phyloP scores from a whole-genome alignment of 352 stramenopile genomes.

The Phytophthora foliorum region DNA sequence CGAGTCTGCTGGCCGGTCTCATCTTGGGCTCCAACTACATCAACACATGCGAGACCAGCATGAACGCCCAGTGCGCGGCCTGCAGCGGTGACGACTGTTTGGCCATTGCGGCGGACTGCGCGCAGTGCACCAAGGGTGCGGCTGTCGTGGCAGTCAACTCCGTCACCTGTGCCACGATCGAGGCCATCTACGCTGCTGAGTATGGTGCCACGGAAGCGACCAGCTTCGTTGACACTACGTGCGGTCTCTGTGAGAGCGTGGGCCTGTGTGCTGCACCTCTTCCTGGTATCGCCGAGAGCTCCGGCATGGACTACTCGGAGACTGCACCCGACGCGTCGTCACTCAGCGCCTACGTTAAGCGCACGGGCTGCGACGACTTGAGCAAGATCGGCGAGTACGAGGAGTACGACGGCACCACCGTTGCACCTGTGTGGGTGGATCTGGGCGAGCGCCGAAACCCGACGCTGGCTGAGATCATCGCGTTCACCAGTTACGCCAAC shows the following conservation, averaged over 20 bases:
- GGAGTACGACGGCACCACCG: slow-evolving; percentile 65
- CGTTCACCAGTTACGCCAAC: slow-evolving; percentile 66
- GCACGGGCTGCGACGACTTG: slow-evolving; percentile 75
- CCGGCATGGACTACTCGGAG: slow-evolving; percentile 66
- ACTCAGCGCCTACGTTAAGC: slow-evolving; percentile 61
- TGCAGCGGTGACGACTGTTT: slow-evolving; percentile 49
- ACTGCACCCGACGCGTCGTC: slow-evolving; percentile 40
- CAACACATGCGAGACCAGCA: slow-evolving; percentile 43
- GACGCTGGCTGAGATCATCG: slow-evolving; percentile 64
- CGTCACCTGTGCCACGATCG: slow-evolving; percentile 49
- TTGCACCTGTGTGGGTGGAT: slow-evolving; percentile 59
- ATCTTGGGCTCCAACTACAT: slow-evolving; percentile 68
- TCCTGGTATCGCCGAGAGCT: slow-evolving; percentile 62
- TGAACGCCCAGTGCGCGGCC: slow-evolving; percentile 57
- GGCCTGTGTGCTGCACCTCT: slow-evolving; percentile 73
- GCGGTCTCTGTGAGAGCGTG: slow-evolving; percentile 50
- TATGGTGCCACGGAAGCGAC: slow-evolving; percentile 52
- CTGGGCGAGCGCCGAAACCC: slow-evolving; percentile 66
- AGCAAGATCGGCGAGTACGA: slow-evolving; percentile 69
- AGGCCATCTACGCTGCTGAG: slow-evolving; percentile 52
- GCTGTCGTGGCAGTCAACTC: slow-evolving; percentile 55
- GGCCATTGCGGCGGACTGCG: slow-evolving; percentile 46
- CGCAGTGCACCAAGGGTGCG: slow-evolving; percentile 48
- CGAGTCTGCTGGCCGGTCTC: slow-evolving; percentile 72
- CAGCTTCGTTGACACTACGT: slow-evolving; percentile 47